Conservation (phyloP, 129 eudicot genomes). For the Oenanthe sinensis region DNA sequence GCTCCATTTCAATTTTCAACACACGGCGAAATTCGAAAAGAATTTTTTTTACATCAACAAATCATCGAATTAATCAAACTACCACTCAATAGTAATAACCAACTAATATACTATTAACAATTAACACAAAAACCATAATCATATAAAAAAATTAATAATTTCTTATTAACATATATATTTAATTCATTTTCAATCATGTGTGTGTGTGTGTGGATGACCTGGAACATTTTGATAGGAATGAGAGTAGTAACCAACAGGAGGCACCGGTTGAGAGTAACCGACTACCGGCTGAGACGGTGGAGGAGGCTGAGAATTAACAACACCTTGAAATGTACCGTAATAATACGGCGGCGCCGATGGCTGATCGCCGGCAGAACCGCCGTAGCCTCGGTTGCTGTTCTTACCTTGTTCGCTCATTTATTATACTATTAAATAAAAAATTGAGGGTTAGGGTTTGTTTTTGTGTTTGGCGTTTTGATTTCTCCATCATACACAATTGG, state of each 20-base stretch:
- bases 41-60: not conserved
- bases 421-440: not conserved
- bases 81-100: not conserved
- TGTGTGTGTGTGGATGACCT: constrained; percentile 24
- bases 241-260: constrained; percentile 44
- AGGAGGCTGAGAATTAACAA: constrained; percentile 42
- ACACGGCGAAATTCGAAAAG: not conserved
- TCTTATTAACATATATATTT: not conserved
- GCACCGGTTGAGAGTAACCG: constrained; percentile 70
- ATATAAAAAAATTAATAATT: not conserved
- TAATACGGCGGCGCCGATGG: constrained; percentile 34
- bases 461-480: not conserved
- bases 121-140: not conserved
- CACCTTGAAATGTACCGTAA: constrained; percentile 87
- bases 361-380: constrained; percentile 14
- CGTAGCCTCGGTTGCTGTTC: constrained; percentile 26
- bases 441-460: not conserved
- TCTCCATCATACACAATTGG: too few relatives aligned
- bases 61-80: not conserved
- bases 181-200: not conserved
- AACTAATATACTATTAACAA: not conserved
- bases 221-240: constrained; percentile 68
- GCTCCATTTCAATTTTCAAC: not conserved
- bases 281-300: constrained; percentile 39
- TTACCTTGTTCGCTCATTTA: constrained; percentile 29